A percentile compares a stretch with the other conserved stretches of the same genome.
phyloP scores from a whole-genome alignment of 495 filamentous ascomycete species.

The Podospora comata region DNA sequence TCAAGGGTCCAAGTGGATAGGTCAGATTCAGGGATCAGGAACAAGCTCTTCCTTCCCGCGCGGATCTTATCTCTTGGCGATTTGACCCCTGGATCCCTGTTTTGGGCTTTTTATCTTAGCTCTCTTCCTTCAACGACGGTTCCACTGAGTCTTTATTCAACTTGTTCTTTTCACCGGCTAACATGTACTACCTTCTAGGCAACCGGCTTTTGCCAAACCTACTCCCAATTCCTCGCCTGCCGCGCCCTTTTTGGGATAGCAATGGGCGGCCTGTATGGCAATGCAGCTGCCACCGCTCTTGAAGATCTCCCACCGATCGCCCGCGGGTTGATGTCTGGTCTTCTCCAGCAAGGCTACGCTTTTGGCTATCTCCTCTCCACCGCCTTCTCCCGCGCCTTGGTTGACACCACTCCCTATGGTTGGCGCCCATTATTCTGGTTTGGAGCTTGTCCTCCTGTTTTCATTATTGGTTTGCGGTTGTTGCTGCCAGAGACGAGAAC shows the following conservation, averaged over 20 bases:
- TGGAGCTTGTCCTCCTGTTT: slow-evolving; percentile 70
- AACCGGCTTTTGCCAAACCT: slow-evolving; percentile 75
- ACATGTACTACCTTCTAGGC: slow-evolving; percentile 38
- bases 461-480: slow-evolving; percentile 76
- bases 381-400: slow-evolving; percentile 69
- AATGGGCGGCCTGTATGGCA: slow-evolving; percentile 87
- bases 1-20: not conserved
- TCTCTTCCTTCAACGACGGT: too few relatives aligned
- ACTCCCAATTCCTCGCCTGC: slow-evolving; percentile 73
- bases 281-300: slow-evolving; percentile 79
- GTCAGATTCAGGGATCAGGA: not conserved
- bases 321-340: slow-evolving; percentile 72
- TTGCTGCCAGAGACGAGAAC: slow-evolving; percentile 72
- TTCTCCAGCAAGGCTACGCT: slow-evolving; percentile 86
- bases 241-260: slow-evolving; percentile 84
- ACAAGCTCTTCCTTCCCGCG: slow-evolving; percentile 18
- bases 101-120: not conserved
- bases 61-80: slow-evolving; percentile 8
- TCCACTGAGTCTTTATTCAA: too few relatives aligned
- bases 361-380: slow-evolving; percentile 82
- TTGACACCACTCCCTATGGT: slow-evolving; percentile 67
- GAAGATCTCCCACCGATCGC: slow-evolving; percentile 77
- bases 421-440: slow-evolving; percentile 90
- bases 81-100: not conserved
- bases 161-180: slow-evolving; percentile 11